A percentile compares a stretch with the other conserved stretches of the same genome.
Conservation (phyloP, 2,329 filamentous ascomycete genomes). For the Colletotrichum echinochloae region DNA sequence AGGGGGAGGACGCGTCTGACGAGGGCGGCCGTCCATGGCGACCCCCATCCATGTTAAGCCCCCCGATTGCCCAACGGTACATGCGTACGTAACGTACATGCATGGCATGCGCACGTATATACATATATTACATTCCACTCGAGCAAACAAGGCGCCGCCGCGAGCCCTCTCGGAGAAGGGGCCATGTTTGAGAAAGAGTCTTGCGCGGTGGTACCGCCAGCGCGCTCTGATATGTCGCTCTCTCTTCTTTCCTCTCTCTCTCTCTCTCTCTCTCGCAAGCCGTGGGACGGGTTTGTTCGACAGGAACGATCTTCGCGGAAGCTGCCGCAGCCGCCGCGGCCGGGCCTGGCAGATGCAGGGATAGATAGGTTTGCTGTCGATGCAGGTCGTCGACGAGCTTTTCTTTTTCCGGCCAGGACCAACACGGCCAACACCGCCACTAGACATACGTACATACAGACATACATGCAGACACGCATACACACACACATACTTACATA, state of each 20-base stretch:
- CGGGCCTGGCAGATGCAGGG: conserved; percentile 7
- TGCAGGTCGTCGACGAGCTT: neutral
- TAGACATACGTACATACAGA: no score
- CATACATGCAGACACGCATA: neutral
- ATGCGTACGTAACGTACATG: neutral
- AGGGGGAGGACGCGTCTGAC: neutral
- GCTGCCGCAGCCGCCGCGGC: conserved; percentile 18
- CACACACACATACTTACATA: neutral
- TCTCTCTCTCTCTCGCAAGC: neutral
- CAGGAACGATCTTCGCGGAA: conserved; percentile 13
- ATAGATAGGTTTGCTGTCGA: conserved; percentile 1
- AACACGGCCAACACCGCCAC: neutral
- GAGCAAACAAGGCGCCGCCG: neutral
- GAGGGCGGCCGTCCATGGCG: conserved; percentile 4
- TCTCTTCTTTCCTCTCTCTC: neutral
- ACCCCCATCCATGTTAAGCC: conserved; percentile 17
- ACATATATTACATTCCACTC: neutral
- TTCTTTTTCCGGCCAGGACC: neutral
- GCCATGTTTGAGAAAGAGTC: neutral
- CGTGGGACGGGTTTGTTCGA: conserved; percentile 17
- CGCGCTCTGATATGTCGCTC: no score
- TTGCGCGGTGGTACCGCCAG: neutral
- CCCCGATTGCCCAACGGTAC: conserved; percentile 9
- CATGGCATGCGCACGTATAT: neutral
- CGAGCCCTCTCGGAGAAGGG: neutral